Evolutionary conservation across 2,329 filamentous ascomycete genomes (phyloP).

Genomic region (Ceratocystis destructans): DNA sequence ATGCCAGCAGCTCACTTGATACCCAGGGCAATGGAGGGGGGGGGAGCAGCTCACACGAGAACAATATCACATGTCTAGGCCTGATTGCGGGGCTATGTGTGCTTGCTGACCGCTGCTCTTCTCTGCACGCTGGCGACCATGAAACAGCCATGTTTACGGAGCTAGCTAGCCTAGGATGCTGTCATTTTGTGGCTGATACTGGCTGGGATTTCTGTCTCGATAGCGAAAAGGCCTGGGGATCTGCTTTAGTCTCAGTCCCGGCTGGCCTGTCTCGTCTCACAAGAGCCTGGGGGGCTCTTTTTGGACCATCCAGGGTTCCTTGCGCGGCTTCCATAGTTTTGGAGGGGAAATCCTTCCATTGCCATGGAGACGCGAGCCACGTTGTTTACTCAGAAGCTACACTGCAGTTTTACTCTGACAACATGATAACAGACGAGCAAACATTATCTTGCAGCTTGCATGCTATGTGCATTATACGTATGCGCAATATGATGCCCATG

Average conservation of each 20-base stretch:
- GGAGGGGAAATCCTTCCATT: slow-evolving; percentile 8
- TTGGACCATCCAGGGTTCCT: background rate
- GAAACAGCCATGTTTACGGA: background rate
- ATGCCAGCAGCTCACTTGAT: background rate
- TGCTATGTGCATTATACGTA: too few species aligned
- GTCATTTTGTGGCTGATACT: background rate
- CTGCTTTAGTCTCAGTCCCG: background rate
- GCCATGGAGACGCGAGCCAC: slow-evolving; percentile 10
- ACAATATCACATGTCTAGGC: background rate
- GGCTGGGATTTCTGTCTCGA: background rate
- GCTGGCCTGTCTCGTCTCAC: background rate
- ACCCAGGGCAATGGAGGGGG: too few species aligned
- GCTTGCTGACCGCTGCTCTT: background rate
- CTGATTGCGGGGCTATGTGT: background rate
- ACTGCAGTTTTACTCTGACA: background rate
- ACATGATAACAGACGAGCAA: too few species aligned
- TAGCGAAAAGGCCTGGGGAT: background rate
- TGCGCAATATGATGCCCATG: background rate
- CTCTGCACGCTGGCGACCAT: background rate
- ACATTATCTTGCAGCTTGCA: too few species aligned
- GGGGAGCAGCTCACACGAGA: background rate
- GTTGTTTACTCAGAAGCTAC: slow-evolving; percentile 8
- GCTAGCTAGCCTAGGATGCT: background rate
- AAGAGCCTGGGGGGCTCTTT: background rate
- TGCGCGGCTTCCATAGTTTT: background rate